Base-by-base conservation (phyloP, 257 asterid species). In the Paraleonurus japonicus region DNA sequence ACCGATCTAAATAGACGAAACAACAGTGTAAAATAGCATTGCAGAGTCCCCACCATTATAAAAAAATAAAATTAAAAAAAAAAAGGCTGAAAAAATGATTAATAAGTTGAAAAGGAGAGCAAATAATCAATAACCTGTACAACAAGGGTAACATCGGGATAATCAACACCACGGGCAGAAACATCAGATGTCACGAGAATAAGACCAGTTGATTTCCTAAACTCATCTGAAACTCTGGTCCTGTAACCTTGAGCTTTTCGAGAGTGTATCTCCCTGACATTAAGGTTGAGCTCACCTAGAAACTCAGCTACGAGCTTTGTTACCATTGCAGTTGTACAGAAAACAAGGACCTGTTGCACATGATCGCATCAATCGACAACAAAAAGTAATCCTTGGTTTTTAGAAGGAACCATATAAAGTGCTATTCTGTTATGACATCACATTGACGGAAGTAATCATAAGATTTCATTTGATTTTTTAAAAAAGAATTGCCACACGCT, bases 251-350 rank as follows among this genome's bases (percentile, higher is more conserved):
- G 99, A 22, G 98, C 87, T 67, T 95, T 92, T 63, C 99, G 90
- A 35, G 98, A 95, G 82, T 92, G 98, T 55, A 95, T 95, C 73
- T 95, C 98, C 17, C 98, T 86, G 39, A 95, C 96, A 65, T 95
- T 95, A 81, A 95, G 53, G 69, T 88, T 88, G 11, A 95, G 96
- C 82, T 92, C 95, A 16, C 83, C 57, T 12, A 95, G 96, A 80
- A 95, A 92, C 76, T 83, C 87, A 24, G 99, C 97, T 27, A 92
- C 96, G 27, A 95, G 97, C 81, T 81, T 87, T 26, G 99, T 95
- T 51, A 95, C 95, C 98, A 95, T 95, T 41, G 99, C 99, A 68
- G 99, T 95, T 22, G 99, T 92, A 87, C 99, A 95, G 69, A 95
- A 95, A 64, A 95, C 99, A 61, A 95, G 93, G 75, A 92, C 83